Evolutionary conservation across 306 rosid species (phyloP).

Genomic region (Rosa chinensis): DNA sequence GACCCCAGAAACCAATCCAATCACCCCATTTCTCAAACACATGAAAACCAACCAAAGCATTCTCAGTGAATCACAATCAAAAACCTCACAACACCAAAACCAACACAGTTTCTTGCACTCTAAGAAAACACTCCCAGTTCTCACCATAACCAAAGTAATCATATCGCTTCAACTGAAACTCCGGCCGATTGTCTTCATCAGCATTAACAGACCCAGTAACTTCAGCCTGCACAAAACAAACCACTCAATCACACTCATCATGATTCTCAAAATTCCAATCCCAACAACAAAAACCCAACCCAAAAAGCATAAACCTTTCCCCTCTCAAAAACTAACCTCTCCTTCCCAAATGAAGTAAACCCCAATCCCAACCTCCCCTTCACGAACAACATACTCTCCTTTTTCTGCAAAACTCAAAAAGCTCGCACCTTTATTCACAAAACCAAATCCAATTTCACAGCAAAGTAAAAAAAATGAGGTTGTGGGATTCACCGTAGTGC

Average conservation of each 20-base stretch:
- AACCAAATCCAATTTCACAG: neutral
- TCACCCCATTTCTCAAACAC: neutral
- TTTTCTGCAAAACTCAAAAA: conserved; percentile 41
- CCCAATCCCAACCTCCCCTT: conserved; percentile 73
- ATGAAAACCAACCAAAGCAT: neutral
- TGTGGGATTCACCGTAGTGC: conserved; percentile 48
- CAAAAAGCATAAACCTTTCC: neutral
- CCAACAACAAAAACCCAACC: neutral
- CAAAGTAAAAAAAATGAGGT: neutral
- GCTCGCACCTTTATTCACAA: neutral
- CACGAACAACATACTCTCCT: conserved; percentile 70
- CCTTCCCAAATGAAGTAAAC: conserved; percentile 92
- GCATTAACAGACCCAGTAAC: conserved; percentile 50
- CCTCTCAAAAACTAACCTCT: conserved; percentile 54
- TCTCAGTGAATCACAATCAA: neutral
- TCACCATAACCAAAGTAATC: conserved; percentile 88
- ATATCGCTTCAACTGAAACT: conserved; percentile 66
- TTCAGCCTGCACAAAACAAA: conserved; percentile 64
- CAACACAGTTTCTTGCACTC: neutral
- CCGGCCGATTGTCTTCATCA: conserved; percentile 59
- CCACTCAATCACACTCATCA: neutral
- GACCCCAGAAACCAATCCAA: neutral
- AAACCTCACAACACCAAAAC: neutral
- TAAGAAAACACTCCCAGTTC: conserved; percentile 22
- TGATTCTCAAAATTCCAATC: too few species aligned